Conservation (phyloP, 768 basidiomycete species). For the Mycena filopes region DNA sequence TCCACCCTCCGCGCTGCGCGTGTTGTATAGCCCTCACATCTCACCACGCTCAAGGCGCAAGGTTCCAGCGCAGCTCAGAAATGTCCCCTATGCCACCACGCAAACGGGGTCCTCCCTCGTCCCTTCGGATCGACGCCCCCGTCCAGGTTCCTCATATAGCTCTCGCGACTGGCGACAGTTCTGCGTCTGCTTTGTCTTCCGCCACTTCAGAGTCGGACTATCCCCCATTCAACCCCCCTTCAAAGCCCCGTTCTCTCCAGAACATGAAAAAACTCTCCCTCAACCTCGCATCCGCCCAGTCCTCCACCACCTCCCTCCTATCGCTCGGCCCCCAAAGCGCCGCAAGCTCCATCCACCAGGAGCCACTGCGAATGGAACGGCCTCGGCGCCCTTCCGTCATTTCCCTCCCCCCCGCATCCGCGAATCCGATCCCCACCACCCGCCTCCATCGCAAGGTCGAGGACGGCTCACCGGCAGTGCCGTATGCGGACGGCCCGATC, state of each 20-base stretch:
- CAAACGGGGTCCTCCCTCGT: constrained; percentile 59
- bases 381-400: constrained; percentile 76
- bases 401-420: constrained; percentile 67
- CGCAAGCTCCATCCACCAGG: constrained; percentile 45
- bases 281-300: constrained; percentile 68
- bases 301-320: constrained; percentile 65
- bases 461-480: constrained; percentile 67
- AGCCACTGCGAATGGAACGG: constrained; percentile 44
- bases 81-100: constrained; percentile 50
- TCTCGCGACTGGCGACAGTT: constrained; percentile 55
- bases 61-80: constrained; percentile 35
- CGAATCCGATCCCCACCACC: constrained; percentile 60
- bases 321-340: constrained; percentile 48
- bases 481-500: constrained; percentile 84
- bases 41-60: constrained; percentile 49
- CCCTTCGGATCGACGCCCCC: constrained; percentile 64
- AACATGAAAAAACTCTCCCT: constrained; percentile 86
- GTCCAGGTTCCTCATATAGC: constrained; percentile 59
- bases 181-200: constrained; percentile 63
- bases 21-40: constrained; percentile 41
- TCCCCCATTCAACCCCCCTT: constrained; percentile 52
- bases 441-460: constrained; percentile 74
- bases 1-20: constrained; percentile 54
- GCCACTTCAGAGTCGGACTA: constrained; percentile 63
- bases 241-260: constrained; percentile 58